Evolutionary conservation across 208 protist species (phyloP), one percentile per base, ranked within the genome.

Genomic region (Acanthamoeba healyi): DNA sequence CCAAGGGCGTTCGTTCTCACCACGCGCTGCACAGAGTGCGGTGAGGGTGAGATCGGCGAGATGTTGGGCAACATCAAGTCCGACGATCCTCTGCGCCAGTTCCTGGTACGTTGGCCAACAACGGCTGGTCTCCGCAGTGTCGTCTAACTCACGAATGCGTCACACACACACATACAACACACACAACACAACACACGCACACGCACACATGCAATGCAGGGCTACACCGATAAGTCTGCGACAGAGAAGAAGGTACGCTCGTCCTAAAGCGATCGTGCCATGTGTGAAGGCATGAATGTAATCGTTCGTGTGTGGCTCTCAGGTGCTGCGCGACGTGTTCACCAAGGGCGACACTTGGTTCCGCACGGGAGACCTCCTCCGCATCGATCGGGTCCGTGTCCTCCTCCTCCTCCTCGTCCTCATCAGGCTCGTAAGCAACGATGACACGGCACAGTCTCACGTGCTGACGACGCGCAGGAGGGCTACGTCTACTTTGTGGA

Each of bases 401-500:
- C 26, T 34, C 38, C 26, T 32, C 34, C 26, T 17, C 44, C 51
- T 42, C 63, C 32, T 17, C 29, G 9, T 70, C 7, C 22, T 9
- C 32, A 79, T 34, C 49, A 9, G 6, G n/a, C n/a, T n/a, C n/a
- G n/a, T n/a, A n/a, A n/a, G 46, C 24, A 42, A 7, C 49, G 44
- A 4, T 15, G 7, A 49, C 44, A 49, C 44, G 7, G 44, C 44
- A 49, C 44, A 49, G 7, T 15, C 44, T 12, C 32, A 70, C 14
- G 26, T 34, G 49, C 14, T 7, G 65, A 29, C 24, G 10, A 2
- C 0, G 36, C 46, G 49, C 61, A 94, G 22, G 93, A 95, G 17
- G 95, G 95, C 12, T 96, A 91, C 54, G 58, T 94, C 22, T 96
- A 96, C 67, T 96, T 96, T 54, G 77, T 94, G 34, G 95, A 96